Percentiles rank a stretch among this genome's conserved stretches.
These are phyloP conservation scores for Aphanoascus verrucosus DNA, from an alignment of 2,329 filamentous ascomycete species.

Conservation along the genomic window DNA sequence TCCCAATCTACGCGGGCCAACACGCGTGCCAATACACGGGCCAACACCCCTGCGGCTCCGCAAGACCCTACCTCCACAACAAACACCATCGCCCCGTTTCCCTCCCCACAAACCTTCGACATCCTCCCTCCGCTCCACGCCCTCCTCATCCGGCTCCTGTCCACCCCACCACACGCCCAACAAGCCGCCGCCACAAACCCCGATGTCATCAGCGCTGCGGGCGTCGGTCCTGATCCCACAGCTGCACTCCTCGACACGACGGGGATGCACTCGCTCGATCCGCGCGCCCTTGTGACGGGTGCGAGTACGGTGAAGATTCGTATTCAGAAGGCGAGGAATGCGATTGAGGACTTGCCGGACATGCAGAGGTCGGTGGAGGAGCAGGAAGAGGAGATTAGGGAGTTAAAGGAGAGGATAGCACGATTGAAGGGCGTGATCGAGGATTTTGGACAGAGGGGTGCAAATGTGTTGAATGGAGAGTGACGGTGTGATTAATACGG, in stretches of 20 bases:
- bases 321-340: slow-evolving; percentile 61
- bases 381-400: slow-evolving; percentile 35
- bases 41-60: slow-evolving; percentile 5
- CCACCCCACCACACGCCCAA: slow-evolving; percentile 20
- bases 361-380: slow-evolving; percentile 35
- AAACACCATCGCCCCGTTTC: slow-evolving; percentile 39
- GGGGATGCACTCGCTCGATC: slow-evolving; percentile 37
- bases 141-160: slow-evolving; percentile 64
- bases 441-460: slow-evolving; percentile 30
- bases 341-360: slow-evolving; percentile 36
- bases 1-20: slow-evolving; percentile 4
- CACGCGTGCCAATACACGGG: neutral
- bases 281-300: slow-evolving; percentile 69
- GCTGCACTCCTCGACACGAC: slow-evolving; percentile 19
- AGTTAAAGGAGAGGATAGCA: slow-evolving; percentile 32
- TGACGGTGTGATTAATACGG: neutral
- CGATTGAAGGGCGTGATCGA: slow-evolving; percentile 32
- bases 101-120: slow-evolving; percentile 75
- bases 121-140: slow-evolving; percentile 70
- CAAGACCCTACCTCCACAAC: neutral
- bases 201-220: slow-evolving; percentile 16
- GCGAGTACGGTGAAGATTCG: slow-evolving; percentile 72
- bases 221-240: slow-evolving; percentile 8
- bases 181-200: slow-evolving; percentile 19
- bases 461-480: slow-evolving; percentile 5